Evolutionary conservation across 75 land plant genomes (phyloP), one percentile per base, ranked within the genome.

Genomic region (Picea sitchensis): DNA sequence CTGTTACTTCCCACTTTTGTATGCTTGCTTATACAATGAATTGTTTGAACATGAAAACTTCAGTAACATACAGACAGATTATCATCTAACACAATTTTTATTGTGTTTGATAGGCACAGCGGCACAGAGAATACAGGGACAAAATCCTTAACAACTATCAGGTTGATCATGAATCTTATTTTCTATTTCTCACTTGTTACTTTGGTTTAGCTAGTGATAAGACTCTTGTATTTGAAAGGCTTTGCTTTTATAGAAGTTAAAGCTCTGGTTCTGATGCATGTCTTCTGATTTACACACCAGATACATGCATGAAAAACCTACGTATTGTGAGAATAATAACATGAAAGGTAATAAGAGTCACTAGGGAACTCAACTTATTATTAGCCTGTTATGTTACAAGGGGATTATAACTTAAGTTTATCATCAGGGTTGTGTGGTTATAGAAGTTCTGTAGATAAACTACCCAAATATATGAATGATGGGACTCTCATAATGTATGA

Each of bases 71-170:
- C 34, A 5, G 17, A 41, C 72, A 36, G 20, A 68, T 32, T 68
- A 3, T 41, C 31, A 68, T 17, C 72, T 68, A 14, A 68, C 41
- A 14, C 5, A 41, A 68, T 5, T 20, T 68, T 68, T 15, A 4
- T 68, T 68, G 20, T 68, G 72, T 68, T 51, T 78, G n/a, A 60
- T 87, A 92, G 94, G 85, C 82, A 65, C 92, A 92, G 83, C 94
- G 83, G 78, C 93, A 94, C 60, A 88, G 78, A 76, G 97, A 96
- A n/a, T 96, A 96, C 86, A 85, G 93, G 74, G 88, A 94, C 77
- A 89, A 82, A 78, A 92, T 96, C 14, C 84, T 84, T 31, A 76
- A 82, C 61, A 76, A 85, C 73, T 96, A 96, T 81, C 84, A 94
- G 98, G 96, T 96, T 51, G 14, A 61, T 51, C 14, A 38, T 80